Evolutionary conservation across 2,329 filamentous ascomycete species (phyloP).

Genomic region (Cercospora zeae-maydis): DNA sequence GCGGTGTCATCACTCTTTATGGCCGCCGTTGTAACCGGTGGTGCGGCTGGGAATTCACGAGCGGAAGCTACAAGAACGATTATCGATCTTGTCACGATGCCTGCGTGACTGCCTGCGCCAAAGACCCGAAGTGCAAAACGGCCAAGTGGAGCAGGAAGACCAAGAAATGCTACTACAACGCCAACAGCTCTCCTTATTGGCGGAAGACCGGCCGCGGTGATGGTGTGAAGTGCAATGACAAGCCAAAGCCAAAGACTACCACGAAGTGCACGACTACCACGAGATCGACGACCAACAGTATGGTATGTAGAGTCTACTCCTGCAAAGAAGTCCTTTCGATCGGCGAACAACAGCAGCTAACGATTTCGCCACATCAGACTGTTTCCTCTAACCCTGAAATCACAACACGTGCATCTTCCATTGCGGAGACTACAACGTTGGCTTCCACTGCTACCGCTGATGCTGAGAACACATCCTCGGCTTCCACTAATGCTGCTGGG

Average conservation of each 20-base stretch:
- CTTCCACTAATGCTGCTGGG: no score
- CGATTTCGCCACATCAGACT: background rate
- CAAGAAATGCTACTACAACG: constrained; percentile 7
- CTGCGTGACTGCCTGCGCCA: background rate
- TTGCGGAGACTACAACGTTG: no score
- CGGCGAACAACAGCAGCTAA: background rate
- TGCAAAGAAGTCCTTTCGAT: background rate
- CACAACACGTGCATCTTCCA: no score
- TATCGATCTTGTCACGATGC: background rate
- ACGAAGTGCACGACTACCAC: constrained; percentile 2
- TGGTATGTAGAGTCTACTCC: background rate
- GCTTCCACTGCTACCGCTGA: no score
- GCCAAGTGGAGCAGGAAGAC: constrained; percentile 1
- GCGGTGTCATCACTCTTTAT: background rate
- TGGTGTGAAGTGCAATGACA: constrained; percentile 1
- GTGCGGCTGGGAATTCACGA: constrained; percentile 11
- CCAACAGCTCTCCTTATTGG: background rate
- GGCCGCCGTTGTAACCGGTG: background rate
- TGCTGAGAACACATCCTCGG: background rate
- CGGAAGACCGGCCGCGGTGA: constrained; percentile 3
- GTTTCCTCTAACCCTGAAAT: no score
- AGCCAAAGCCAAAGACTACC: background rate
- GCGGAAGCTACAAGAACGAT: constrained; percentile 10
- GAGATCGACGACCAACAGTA: background rate
- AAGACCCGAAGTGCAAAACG: background rate